Evolutionary conservation across 768 basidiomycete species (phyloP).

Genomic region (Phanerodontia chrysosporium): DNA sequence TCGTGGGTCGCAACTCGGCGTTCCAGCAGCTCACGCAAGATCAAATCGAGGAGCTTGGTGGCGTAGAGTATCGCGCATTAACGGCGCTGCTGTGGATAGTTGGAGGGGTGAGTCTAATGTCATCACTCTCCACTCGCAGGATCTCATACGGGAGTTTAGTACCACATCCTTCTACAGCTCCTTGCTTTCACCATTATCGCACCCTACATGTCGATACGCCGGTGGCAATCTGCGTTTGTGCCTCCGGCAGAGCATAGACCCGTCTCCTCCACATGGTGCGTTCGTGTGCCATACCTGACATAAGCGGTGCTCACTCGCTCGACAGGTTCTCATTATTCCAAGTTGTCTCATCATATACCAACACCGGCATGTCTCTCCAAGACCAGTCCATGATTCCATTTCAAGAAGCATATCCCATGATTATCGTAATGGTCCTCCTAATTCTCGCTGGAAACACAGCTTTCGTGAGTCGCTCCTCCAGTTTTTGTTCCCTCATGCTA

Average conservation of each 20-base stretch:
- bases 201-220: slow-evolving; percentile 64
- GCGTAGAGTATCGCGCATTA: slow-evolving; percentile 87
- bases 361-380: slow-evolving; percentile 81
- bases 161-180: slow-evolving; percentile 70
- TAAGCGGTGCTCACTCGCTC: not conserved
- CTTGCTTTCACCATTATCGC: slow-evolving; percentile 69
- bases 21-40: slow-evolving; percentile 68
- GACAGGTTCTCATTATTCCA: slow-evolving; percentile 83
- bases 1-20: slow-evolving; percentile 78
- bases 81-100: slow-evolving; percentile 82
- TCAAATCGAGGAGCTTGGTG: slow-evolving; percentile 88
- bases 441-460: slow-evolving; percentile 92
- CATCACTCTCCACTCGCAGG: not conserved
- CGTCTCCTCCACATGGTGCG: slow-evolving; percentile 64
- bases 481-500: not conserved
- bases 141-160: slow-evolving; percentile 43
- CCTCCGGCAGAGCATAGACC: slow-evolving; percentile 53
- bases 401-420: slow-evolving; percentile 79
- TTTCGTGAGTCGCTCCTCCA: slow-evolving; percentile 60
- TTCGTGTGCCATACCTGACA: not conserved
- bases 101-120: slow-evolving; percentile 45
- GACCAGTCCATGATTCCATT: slow-evolving; percentile 93
- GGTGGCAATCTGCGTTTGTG: slow-evolving; percentile 59
- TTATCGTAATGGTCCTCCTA: slow-evolving; percentile 63
- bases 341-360: slow-evolving; percentile 81